Base-by-base conservation (phyloP, 257 asterid species). In the Forsythia suspensa region DNA sequence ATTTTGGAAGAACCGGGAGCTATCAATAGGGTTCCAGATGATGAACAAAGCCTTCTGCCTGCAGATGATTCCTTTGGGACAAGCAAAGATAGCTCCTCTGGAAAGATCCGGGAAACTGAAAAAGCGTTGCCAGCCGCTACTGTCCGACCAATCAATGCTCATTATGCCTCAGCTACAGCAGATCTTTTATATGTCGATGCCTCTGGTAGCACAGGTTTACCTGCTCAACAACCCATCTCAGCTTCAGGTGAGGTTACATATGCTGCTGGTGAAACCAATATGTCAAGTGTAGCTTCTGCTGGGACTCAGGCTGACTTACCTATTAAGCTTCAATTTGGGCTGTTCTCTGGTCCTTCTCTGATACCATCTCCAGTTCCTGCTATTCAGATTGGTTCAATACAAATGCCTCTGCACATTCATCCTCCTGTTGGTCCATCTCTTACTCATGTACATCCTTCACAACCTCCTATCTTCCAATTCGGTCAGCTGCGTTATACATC, bases 371-470 rank as follows among this genome's bases (percentile, higher is more conserved):
- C 97, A 1, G 93, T 96, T 83, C 95, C 97, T 29, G 91, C 98
- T 20, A 96, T 96, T 85, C 99, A 96, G 91, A 96, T 96, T 81
- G 99, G 99, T 83, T 96, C 99, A 16, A 94, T 96, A 71, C 98
- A 94, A 89, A 96, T 96, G 97, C 99, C 99, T 80, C 92, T 96
- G 70, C 97, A 90, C 78, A 88, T 89, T 75, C 93, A 96, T 83
- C 90, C 90, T 79, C 84, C 94, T 76, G 80, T 90, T 73, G 98
- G 94, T 72, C 82, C 90, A 61, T 82, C 97, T 73, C 82, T 87
- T 77, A 57, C 98, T 71, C 96, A 88, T 79, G 72, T 89, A 79
- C 95, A 87, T 84, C 87, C 92, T 79, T 87, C 98, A 65, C 99
- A 88, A 82, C 89, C 96, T 69, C 90, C 95, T 12, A 77, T 89